Base-by-base conservation (phyloP, 2,329 filamentous ascomycete species). In the Trichoderma koningii region DNA sequence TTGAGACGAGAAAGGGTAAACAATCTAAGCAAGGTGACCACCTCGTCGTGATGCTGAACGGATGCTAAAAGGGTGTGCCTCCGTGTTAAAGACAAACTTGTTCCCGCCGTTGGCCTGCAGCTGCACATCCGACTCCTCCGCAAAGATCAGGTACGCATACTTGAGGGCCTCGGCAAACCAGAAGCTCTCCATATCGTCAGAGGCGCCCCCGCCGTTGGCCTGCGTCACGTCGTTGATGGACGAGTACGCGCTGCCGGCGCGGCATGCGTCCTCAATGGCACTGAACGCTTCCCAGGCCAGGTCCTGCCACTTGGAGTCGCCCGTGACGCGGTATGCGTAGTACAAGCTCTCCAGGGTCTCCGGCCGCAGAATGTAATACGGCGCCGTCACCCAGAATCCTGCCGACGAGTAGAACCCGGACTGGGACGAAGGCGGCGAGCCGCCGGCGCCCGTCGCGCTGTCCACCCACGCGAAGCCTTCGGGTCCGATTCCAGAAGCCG, bases 111-210 rank as follows among this genome's bases (percentile, higher is more conserved):
- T 75, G 12, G 76, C 76, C 68, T 80, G 78, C 56, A 85, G 75
- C 72, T 85, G 83, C 70, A 81, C 82, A 5, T 75, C 73, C 2
- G 82, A 86, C 38, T 91, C 89, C 73, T 77, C 79, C 0, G 85
- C 82, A 73, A 87, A 86, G 66, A 91, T 90, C 70, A 96, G 75
- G 77, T 91, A 96, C 64, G 84, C 80, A 75, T 96, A 96, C 82
- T 96, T 96, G 75, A 96, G 74, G 68, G 93, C 89, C 80, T 96
- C 92, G 0, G 92, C 92, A 75, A 96, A 92, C 80, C 90, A 88
- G 79, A 95, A 96, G 71, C 89, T 93, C 78, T 96, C 91, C 81
- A 94, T 90, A 74, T 89, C 88, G 74, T 96, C 86, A 48, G 77
- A 76, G 66, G 83, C 86, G 0, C 77, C 76, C 1, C 89, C 90